Base-by-base conservation (phyloP, 768 basidiomycete species). In the Rhodotorula kratochvilovae region DNA sequence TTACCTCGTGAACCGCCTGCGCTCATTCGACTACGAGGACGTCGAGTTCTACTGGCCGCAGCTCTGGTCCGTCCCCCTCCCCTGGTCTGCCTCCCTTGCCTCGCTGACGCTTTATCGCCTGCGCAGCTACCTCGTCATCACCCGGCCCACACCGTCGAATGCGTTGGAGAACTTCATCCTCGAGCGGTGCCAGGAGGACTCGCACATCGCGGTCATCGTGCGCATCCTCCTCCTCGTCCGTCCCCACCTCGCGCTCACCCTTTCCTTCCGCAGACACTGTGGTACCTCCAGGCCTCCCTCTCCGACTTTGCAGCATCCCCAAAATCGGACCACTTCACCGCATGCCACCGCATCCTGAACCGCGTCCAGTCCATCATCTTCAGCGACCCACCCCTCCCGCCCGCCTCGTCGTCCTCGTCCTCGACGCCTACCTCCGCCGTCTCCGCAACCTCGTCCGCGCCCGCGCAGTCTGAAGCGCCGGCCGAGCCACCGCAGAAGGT, bases 251-350 rank as follows among this genome's bases (percentile, higher is more conserved):
- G 16, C 62, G 13, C 23, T 43, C 10, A 23, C 8, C 21, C 39
- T 33, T 0, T 12, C 39, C 29, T 11, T 6, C 46, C 35, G 15
- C 79, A 94, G 92, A 97, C 96, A 0, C 82, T 99, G 56, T 98
- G 95, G 93, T 96, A 94, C 81, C 94, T 98, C 89, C 96, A 98
- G 85, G 91, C 95, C 25, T 87, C 90, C 36, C 84, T 99, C 29
- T 87, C 86, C 67, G 96, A 99, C 80, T 84, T 97, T 15, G 85
- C 88, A 0, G 2, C 33, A 0, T 16, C 56, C 0, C 70, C 65
- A 4, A 63, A 67, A 25, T 71, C 67, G 7, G 68, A 71, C 6
- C 91, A 92, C 1, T 97, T 97, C 81, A 82, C 86, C 59, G 89
- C 95, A 68, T 98, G 96, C 80, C 92, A 94, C 81, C 87, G 95